These are phyloP conservation scores for Verbascum thapsus DNA, from an alignment of 257 asterid genomes.

Conservation along the genomic window DNA sequence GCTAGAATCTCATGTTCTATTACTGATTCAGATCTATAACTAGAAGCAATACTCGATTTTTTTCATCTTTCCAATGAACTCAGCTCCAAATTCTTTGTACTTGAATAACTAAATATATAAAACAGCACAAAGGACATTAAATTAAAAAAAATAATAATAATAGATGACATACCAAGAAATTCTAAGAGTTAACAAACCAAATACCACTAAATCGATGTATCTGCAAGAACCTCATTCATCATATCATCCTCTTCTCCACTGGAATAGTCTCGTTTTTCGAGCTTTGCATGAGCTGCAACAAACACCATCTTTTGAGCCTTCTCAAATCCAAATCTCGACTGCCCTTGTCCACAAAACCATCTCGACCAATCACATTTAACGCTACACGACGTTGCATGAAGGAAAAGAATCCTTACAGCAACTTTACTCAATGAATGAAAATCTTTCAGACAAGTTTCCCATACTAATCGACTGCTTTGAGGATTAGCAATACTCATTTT, in stretches of 20 bases:
- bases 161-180: conserved; percentile 41
- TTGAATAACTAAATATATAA: conserved; percentile 35
- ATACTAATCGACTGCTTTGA: conserved; percentile 81
- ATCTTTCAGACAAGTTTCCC: conserved; percentile 85
- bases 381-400: conserved; percentile 74
- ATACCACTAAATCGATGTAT: conserved; percentile 54
- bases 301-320: conserved; percentile 70
- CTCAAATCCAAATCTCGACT: conserved; percentile 52
- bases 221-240: conserved; percentile 68
- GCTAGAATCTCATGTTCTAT: conserved; percentile 35
- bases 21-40: conserved; percentile 23
- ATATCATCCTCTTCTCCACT: conserved; percentile 64
- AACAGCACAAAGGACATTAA: conserved; percentile 25
- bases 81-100: conserved; percentile 36
- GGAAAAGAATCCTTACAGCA: conserved; percentile 86
- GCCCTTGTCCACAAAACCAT: conserved; percentile 51
- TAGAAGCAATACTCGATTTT: conserved; percentile 33
- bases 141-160: conserved; percentile 47
- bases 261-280: conserved; percentile 53
- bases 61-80: conserved; percentile 36
- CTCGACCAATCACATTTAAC: conserved; percentile 57
- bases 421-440: conserved; percentile 62
- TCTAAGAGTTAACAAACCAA: conserved; percentile 38
- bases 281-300: conserved; percentile 73
- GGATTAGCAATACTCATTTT: conserved; percentile 82